A percentile compares a stretch with the other conserved stretches of the same genome.
Evolutionary conservation across 768 basidiomycete species (phyloP).

Genomic region (Terana coerulea): DNA sequence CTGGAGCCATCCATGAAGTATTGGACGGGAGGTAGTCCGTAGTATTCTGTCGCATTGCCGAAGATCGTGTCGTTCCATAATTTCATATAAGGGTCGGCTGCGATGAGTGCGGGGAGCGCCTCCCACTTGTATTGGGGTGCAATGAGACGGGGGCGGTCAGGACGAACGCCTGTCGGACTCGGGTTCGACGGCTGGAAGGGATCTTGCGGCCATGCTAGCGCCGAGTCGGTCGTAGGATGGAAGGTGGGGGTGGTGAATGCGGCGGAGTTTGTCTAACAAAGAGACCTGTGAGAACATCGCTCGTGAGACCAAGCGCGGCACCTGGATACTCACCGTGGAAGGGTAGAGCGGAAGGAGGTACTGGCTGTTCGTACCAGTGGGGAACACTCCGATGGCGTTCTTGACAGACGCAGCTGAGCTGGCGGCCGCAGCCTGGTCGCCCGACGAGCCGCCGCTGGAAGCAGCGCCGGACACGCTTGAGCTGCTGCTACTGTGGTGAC

Average conservation of each 20-base stretch:
- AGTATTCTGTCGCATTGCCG: constrained; percentile 78
- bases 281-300: not conserved
- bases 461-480: constrained; percentile 22
- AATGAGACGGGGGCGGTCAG: constrained; percentile 86
- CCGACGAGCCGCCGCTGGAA: constrained; percentile 15
- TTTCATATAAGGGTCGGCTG: constrained; percentile 78
- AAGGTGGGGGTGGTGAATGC: constrained; percentile 73
- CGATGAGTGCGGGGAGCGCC: constrained; percentile 73
- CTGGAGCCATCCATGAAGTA: constrained; percentile 80
- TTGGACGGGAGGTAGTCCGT: constrained; percentile 52
- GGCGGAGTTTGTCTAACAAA: constrained; percentile 65
- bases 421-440: constrained; percentile 39
- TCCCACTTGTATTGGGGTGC: constrained; percentile 92
- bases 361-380: constrained; percentile 74
- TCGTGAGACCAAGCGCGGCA: not conserved
- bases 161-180: constrained; percentile 53
- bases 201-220: constrained; percentile 76
- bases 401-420: constrained; percentile 59
- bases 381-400: constrained; percentile 59
- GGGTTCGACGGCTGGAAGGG: constrained; percentile 67
- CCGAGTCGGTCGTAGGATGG: constrained; percentile 45
- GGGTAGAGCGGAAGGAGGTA: constrained; percentile 86
- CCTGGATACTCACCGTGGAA: constrained; percentile 75
- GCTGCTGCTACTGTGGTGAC: constrained; percentile 41
- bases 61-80: constrained; percentile 93